Conservation (phyloP, 768 basidiomycete genomes). For the Suillus weaverae region DNA sequence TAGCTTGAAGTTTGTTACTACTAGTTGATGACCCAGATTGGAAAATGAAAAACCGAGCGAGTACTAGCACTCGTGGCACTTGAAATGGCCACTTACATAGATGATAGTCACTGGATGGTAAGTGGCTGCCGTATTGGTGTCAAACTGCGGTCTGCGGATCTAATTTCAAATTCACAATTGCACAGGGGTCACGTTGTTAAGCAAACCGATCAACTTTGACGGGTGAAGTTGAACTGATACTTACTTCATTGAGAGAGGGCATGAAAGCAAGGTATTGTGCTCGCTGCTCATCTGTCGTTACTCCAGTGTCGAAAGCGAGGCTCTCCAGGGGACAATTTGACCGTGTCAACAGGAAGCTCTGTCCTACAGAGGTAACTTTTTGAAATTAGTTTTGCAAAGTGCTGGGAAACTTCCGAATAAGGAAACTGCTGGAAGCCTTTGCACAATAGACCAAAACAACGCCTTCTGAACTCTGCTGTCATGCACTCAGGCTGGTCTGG, state of each 20-base stretch:
- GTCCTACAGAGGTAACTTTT: too few relatives aligned
- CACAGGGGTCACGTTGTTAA: too few relatives aligned
- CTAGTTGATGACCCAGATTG: too few relatives aligned
- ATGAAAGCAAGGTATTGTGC: constrained; percentile 14
- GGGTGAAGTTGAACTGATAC: neutral
- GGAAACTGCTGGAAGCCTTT: neutral
- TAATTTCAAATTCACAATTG: too few relatives aligned
- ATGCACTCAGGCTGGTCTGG: too few relatives aligned
- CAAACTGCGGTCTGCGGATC: too few relatives aligned
- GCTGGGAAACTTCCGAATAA: neutral
- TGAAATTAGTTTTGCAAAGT: too few relatives aligned
- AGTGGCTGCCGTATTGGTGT: too few relatives aligned
- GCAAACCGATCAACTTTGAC: too few relatives aligned
- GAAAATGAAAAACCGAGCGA: too few relatives aligned
- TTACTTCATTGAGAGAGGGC: constrained; percentile 21
- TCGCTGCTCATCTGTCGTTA: constrained; percentile 16
- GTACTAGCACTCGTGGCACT: too few relatives aligned
- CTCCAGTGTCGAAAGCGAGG: constrained; percentile 17
- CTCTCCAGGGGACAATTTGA: constrained; percentile 21
- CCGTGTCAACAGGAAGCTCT: constrained; percentile 17
- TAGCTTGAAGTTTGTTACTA: neutral
- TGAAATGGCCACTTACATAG: neutral
- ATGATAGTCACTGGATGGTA: neutral
- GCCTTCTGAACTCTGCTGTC: neutral
- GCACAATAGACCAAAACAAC: neutral